These are phyloP conservation scores for Dittrichia graveolens DNA, from an alignment of 129 eudicot species.

Conservation along the genomic window DNA sequence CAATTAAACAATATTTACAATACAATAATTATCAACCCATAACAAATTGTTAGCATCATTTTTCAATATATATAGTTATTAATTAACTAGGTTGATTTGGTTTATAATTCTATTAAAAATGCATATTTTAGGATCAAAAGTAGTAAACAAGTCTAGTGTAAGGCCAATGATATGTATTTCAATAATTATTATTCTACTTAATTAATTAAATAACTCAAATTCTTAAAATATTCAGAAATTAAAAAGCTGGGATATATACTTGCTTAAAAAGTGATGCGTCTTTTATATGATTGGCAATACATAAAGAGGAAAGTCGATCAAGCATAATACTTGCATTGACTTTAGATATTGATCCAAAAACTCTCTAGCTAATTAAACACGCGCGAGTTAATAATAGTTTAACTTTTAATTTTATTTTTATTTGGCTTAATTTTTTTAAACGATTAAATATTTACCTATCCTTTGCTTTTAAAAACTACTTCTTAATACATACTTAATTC, in stretches of 20 bases:
- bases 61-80: too few species aligned
- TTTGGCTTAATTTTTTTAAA: too few species aligned
- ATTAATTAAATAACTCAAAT: background rate
- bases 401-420: too few species aligned
- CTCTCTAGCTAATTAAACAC: background rate
- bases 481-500: too few species aligned
- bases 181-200: background rate
- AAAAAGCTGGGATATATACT: background rate
- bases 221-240: background rate
- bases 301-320: conserved; percentile 19
- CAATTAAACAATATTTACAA: too few species aligned
- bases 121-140: conserved; percentile 14
- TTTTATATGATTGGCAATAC: conserved; percentile 27
- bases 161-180: background rate
- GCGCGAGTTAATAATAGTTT: too few species aligned
- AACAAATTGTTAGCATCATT: too few species aligned
- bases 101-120: too few species aligned
- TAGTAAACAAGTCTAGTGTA: background rate
- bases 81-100: too few species aligned
- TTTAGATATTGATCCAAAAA: background rate
- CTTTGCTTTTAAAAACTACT: too few species aligned
- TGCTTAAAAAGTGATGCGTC: conserved; percentile 26
- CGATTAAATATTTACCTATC: too few species aligned
- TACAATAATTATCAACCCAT: too few species aligned
- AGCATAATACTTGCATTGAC: conserved; percentile 20